Base-by-base conservation (phyloP, 768 basidiomycete species). In the Leccinum variicolor region DNA sequence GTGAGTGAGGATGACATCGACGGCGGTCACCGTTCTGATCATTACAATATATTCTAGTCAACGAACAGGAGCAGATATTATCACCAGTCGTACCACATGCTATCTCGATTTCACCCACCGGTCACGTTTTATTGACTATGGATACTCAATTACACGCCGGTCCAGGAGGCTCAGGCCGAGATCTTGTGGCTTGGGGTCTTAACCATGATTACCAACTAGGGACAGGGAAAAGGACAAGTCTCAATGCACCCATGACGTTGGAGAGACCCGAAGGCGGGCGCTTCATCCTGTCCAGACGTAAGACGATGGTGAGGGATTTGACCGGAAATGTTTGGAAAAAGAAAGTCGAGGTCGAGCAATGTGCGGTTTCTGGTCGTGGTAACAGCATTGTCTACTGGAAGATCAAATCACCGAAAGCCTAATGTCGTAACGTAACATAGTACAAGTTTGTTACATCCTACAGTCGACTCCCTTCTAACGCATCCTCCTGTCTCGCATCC, bases 191-290 rank as follows among this genome's bases (percentile, higher is more conserved):
- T 0, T 92, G 88, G 89, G 91, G 91, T 2, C 78, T 79, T 56
- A 91, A 90, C 63, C 79, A 84, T 49, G 82, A 86, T 33, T 86
- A 81, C 58, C 89, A 92, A 69, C 78, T 92, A 4, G 90, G 90
- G 11, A 89, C 84, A 64, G 89, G 89, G 36, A 88, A 82, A 67
- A 82, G 83, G 61, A 74, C 81, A 13, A 86, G 84, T 62, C 60
- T 83, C 26, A 75, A 83, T 3, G 67, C 79, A 31, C 89, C 90
- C 1, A 75, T 76, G 1, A 73, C 74, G 25, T 70, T 91, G 49
- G 77, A 80, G 52, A 73, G 74, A 7, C 74, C 76, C 2, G 80
- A 81, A 53, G 86, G 82, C 4, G 79, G 77, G 52, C 77, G 86
- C 58, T 73, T 89, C 59, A 83, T 88, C 81, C 70, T 92, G 59